Base-by-base conservation (phyloP, 2,329 filamentous ascomycete genomes). In the Aspergillus puulaauensis region DNA sequence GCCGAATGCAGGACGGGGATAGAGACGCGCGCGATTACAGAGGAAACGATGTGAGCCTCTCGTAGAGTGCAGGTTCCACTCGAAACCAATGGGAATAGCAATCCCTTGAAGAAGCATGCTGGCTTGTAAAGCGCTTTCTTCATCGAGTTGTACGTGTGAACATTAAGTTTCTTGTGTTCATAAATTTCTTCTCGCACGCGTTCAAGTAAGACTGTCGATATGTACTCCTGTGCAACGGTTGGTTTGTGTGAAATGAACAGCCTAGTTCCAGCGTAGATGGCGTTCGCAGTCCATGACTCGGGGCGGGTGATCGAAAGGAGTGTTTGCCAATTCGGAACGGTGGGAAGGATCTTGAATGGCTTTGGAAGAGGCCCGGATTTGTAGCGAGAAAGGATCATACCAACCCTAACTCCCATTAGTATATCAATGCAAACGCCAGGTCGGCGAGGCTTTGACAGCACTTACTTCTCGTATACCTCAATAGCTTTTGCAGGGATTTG, bases 331-430 rank as follows among this genome's bases (percentile, higher is more conserved):
- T 95, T 86, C 7, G 92, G 92, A 14, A 98, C 86, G 0, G 92
- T 93, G 2, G 95, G 95, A 8, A 99, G 83, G 63, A 98, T 92
- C 77, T 98, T 98, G 83, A 99, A 96, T 0, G 93, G 93, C 76
- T 99, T 99, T 19, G 95, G 95, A 33, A 99, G 83, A 64, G 93
- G 93, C n/a, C 95, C 95, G 14, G 90, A 93, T 77, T 96, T 96
- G 80, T 96, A 98, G 63, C 93, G 86, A 24, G 91, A 92, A 58
- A 99, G 83, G 60, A 98, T 89, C 64, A 93, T 82, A 60, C 93
- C 93, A 66, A 96, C 88, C 78, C 88, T 91, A 50, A 45, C 62
- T 23, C 43, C 39, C 27, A 46, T 67, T 57, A 72, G 63, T 48
- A 63, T 53, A 17, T 12, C 5, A 40, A 23, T 44, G 11, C 27